Base-by-base conservation (phyloP, 1,139 yeast genomes). In the Arxiozyma slooffiae region DNA sequence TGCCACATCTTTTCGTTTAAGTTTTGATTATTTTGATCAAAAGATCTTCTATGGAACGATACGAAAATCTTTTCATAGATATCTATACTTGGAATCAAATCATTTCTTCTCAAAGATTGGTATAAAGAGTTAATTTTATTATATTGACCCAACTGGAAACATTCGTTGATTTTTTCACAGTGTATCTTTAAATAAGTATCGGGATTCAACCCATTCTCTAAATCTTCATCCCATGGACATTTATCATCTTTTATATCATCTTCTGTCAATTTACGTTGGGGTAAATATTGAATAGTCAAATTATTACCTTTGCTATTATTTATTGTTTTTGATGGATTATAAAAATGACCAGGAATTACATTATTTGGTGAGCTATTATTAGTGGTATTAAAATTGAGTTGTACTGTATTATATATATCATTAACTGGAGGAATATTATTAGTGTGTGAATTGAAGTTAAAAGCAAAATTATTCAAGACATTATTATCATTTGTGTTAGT, bases 1-100 rank as follows among this genome's bases (percentile, higher is more conserved):
- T 75, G 78, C 3, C 86, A 82, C 59, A 83, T 71, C 58, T 71
- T 72, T 46, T 72, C 73, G 55, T 76, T 78, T 7, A 71, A 55
- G 21, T 75, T 64, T 54, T 71, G 73, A 24, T 75, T 64, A 55
- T 72, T 74, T 44, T 67, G 68, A 50, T 73, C 72, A 44, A 70
- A 58, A 20, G 61, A 59, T 57, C 75, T 66, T 38, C 57, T 55
- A 24, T 66, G 58, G 18, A 71, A 61, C 1, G 74, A 68, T 6
- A 61, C 57, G 36, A 71, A 56, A n/a, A 70, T 68, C 24, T 63
- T 54, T 11, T 61, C 59, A 51, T 64, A 70, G 0, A 60, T 55
- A 17, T 67, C 67, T 34, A 67, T 50, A 11, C 72, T 62, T 30
- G 73, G 73, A 1, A 65, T 57, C 16, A 70, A 58, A 20, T 60